Evolutionary conservation across 108 stramenopile species (phyloP).

Genomic region (Discostella stelligeroides): DNA sequence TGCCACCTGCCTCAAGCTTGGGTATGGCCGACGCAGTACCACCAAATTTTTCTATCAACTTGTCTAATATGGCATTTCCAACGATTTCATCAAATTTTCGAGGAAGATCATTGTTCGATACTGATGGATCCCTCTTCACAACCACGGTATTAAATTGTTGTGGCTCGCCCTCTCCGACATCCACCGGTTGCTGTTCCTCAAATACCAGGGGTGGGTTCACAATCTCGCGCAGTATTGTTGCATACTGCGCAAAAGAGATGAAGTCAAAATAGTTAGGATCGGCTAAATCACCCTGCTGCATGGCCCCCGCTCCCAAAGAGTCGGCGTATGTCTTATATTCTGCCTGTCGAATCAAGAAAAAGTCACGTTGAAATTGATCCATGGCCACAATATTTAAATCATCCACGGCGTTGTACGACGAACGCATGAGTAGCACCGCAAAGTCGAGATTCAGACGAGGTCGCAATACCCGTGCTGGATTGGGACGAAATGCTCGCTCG

Average conservation of each 20-base stretch:
- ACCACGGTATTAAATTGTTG: slow-evolving; percentile 65
- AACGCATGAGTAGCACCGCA: slow-evolving; percentile 83
- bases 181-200: slow-evolving; percentile 77
- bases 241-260: slow-evolving; percentile 86
- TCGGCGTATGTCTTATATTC: slow-evolving; percentile 75
- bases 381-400: slow-evolving; percentile 79
- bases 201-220: slow-evolving; percentile 66
- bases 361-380: slow-evolving; percentile 91
- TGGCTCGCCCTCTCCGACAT: slow-evolving; percentile 51
- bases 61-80: slow-evolving; percentile 63
- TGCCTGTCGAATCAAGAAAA: slow-evolving; percentile 73
- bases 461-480: slow-evolving; percentile 69
- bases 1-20: slow-evolving; percentile 47
- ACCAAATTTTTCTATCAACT: slow-evolving; percentile 66
- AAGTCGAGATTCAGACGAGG: slow-evolving; percentile 76
- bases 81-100: slow-evolving; percentile 58
- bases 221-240: slow-evolving; percentile 73
- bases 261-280: slow-evolving; percentile 93
- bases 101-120: slow-evolving; percentile 55
- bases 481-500: slow-evolving; percentile 65
- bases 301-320: slow-evolving; percentile 60
- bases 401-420: slow-evolving; percentile 83
- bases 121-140: slow-evolving; percentile 64
- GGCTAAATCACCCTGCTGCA: slow-evolving; percentile 79
- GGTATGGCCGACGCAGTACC: slow-evolving; percentile 63